A percentile compares a stretch with the other conserved stretches of the same genome.
These are phyloP conservation scores for Begonia fuchsioides DNA, from an alignment of 306 rosid species.

Conservation along the genomic window DNA sequence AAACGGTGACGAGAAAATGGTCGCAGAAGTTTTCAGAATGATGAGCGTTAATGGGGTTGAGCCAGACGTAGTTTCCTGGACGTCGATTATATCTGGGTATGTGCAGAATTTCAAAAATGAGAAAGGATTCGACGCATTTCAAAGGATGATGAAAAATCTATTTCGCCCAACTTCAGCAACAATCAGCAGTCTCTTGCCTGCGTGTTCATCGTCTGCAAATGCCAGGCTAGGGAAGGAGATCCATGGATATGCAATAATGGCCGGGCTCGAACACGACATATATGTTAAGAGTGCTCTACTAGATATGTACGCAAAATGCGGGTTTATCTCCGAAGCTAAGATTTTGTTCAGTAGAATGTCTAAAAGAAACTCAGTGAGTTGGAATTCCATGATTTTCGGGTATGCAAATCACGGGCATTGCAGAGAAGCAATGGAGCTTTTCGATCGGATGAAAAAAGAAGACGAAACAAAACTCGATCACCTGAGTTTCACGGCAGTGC, in stretches of 20 bases:
- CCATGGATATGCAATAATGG: slow-evolving; percentile 41
- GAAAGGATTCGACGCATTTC: slow-evolving; percentile 50
- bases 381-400: slow-evolving; percentile 86
- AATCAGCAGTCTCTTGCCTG: slow-evolving; percentile 61
- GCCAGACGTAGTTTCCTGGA: slow-evolving; percentile 82
- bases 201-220: slow-evolving; percentile 50
- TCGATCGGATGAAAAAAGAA: slow-evolving; percentile 46
- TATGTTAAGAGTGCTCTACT: slow-evolving; percentile 75
- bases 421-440: slow-evolving; percentile 56
- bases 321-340: slow-evolving; percentile 54
- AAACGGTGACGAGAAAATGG: slow-evolving; percentile 44
- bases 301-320: slow-evolving; percentile 90
- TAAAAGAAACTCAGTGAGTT: slow-evolving; percentile 48
- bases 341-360: slow-evolving; percentile 41
- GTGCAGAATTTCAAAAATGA: slow-evolving; percentile 53
- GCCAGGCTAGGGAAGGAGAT: slow-evolving; percentile 53
- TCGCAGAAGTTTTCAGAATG: slow-evolving; percentile 27
- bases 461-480: slow-evolving; percentile 42
- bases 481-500: slow-evolving; percentile 55
- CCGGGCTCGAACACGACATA: slow-evolving; percentile 51
- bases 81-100: slow-evolving; percentile 69
- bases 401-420: slow-evolving; percentile 68
- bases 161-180: slow-evolving; percentile 67
- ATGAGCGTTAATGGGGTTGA: slow-evolving; percentile 38
- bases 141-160: slow-evolving; percentile 38